These are phyloP conservation scores for Malassezia restricta DNA, from an alignment of 1,284 basidiomycete genomes.

Conservation along the genomic window DNA sequence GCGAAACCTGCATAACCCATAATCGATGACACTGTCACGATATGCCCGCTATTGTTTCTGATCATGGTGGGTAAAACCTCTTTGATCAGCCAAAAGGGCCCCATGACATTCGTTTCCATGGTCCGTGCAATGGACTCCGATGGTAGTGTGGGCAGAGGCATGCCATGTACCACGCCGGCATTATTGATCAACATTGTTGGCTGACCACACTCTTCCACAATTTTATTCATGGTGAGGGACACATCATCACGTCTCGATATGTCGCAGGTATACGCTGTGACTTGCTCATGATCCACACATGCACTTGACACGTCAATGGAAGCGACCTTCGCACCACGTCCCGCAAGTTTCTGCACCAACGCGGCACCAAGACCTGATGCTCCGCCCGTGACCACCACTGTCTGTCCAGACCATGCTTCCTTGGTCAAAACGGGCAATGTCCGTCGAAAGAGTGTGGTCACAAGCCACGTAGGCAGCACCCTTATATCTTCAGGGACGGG, in stretches of 20 bases:
- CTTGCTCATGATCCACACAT: conserved; percentile 13
- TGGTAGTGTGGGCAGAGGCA: conserved; percentile 64
- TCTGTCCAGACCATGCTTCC: conserved; percentile 18
- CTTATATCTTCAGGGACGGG: neutral
- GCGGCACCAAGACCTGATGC: conserved; percentile 76
- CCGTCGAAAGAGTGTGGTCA: neutral
- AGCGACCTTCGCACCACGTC: conserved; percentile 66
- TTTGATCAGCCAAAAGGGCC: conserved; percentile 80
- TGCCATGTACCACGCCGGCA: conserved; percentile 86
- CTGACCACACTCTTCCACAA: conserved; percentile 8
- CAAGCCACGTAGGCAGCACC: neutral
- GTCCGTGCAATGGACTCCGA: conserved; percentile 58
- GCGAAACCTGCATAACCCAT: conserved; percentile 63
- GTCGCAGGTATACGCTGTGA: conserved; percentile 30
- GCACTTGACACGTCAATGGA: conserved; percentile 56
- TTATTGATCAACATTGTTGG: conserved; percentile 80
- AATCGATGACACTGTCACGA: conserved; percentile 60
- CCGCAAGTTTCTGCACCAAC: conserved; percentile 68
- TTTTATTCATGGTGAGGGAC: conserved; percentile 1
- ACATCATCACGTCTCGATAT: conserved; percentile 14
- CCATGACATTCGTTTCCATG: conserved; percentile 72
- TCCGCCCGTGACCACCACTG: conserved; percentile 49
- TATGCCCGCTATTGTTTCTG: conserved; percentile 63
- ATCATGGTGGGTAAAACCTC: conserved; percentile 87
- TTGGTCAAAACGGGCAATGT: neutral